A percentile compares a stretch with the other conserved stretches of the same genome.
Conservation (phyloP, 345 rosid genomes). For the Sisymbrium altissimum region DNA sequence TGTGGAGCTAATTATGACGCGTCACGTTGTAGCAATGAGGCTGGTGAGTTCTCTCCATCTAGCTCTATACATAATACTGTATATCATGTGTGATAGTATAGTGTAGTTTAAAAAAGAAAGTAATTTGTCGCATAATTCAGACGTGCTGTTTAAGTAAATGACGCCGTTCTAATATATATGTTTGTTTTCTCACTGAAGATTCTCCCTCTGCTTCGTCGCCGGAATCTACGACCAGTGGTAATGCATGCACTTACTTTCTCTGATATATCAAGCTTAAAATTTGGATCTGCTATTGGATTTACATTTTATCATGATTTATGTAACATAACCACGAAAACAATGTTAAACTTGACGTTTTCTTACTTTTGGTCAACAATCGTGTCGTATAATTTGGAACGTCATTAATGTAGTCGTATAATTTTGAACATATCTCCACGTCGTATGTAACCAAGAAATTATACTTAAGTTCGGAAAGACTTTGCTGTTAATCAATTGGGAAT, state of each 20-base stretch:
- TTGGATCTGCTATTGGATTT: not conserved
- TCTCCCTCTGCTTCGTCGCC: not conserved
- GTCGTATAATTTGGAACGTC: not conserved
- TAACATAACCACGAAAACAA: not conserved
- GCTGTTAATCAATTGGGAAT: not conserved
- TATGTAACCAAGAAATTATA: not conserved
- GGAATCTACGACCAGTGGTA: constrained; percentile 11
- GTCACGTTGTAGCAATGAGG: constrained; percentile 34
- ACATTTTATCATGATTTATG: not conserved
- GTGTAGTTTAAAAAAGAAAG: too few relatives aligned
- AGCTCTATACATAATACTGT: too few relatives aligned
- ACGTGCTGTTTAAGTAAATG: not conserved
- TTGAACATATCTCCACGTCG: not conserved
- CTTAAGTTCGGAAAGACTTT: not conserved
- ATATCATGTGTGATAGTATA: not conserved
- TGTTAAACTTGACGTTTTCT: not conserved
- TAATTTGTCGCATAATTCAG: not conserved
- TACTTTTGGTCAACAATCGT: not conserved
- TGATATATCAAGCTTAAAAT: not conserved
- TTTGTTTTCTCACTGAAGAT: constrained; percentile 8
- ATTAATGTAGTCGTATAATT: not conserved
- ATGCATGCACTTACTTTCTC: not conserved
- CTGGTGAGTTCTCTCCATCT: constrained; percentile 8
- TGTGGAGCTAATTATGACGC: constrained; percentile 40
- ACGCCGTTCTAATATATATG: not conserved